phyloP scores from a whole-genome alignment of 2,329 filamentous ascomycete genomes.

The Penicillium capsulatum region DNA sequence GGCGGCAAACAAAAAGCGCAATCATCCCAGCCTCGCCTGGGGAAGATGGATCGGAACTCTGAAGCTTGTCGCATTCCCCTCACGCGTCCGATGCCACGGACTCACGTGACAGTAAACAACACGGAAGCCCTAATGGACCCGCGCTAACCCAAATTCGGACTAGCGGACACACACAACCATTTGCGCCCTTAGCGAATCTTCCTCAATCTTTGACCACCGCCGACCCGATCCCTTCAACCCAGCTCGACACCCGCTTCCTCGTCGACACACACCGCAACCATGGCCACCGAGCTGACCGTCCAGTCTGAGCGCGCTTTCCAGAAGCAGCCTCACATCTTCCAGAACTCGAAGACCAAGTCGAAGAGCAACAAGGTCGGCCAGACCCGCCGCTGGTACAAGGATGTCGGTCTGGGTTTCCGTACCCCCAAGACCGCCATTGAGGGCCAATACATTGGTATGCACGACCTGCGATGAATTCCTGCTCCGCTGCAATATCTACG shows the following conservation, averaged over 20 bases:
- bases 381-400: slow-evolving; percentile 98
- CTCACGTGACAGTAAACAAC: slow-evolving; percentile 43
- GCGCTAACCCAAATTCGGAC: slow-evolving; percentile 26
- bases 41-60: not conserved
- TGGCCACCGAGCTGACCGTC: slow-evolving; percentile 98
- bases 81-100: slow-evolving; percentile 23
- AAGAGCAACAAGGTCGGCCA: slow-evolving; percentile 78
- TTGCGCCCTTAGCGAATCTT: slow-evolving; percentile 37
- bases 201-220: slow-evolving; percentile 38
- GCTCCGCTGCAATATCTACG: slow-evolving; percentile 16
- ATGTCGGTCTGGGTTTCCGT: slow-evolving; percentile 98
- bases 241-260: slow-evolving; percentile 38
- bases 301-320: slow-evolving; percentile 99
- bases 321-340: slow-evolving; percentile 99
- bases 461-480: slow-evolving; percentile 29
- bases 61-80: slow-evolving; percentile 14
- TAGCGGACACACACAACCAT: slow-evolving; percentile 41
- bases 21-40: slow-evolving; percentile 14
- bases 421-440: slow-evolving; percentile 99
- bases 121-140: slow-evolving; percentile 41
- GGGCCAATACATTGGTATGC: slow-evolving; percentile 97
- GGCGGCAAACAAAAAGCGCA: not conserved
- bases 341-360: slow-evolving; percentile 89
- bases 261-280: slow-evolving; percentile 59
- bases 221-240: slow-evolving; percentile 26